A percentile compares a stretch with the other conserved stretches of the same genome.
Evolutionary conservation across 139 green algal genomes (phyloP).

Genomic region (Coelastrella sp.): DNA sequence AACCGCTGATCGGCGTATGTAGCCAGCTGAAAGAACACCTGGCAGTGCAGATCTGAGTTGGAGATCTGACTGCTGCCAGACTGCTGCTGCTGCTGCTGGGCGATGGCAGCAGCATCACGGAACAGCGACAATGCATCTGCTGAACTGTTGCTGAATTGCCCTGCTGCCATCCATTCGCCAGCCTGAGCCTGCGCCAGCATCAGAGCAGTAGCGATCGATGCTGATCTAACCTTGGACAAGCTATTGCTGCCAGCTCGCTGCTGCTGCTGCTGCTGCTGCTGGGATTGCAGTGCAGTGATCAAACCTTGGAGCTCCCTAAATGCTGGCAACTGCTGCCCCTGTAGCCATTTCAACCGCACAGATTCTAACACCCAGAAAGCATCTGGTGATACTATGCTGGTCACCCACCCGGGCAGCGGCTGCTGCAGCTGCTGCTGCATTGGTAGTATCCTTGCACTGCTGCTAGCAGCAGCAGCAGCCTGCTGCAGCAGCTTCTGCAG

Average conservation of each 20-base stretch:
- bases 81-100: conserved; percentile 17
- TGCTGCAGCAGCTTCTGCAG: conserved; percentile 26
- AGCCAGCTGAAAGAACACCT: conserved; percentile 81
- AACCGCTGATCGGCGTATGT: conserved; percentile 85
- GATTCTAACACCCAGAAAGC: conserved; percentile 78
- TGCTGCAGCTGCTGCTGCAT: neutral
- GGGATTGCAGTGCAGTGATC: conserved; percentile 31
- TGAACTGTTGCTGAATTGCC: conserved; percentile 21
- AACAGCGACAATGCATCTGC: conserved; percentile 19
- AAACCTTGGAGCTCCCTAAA: conserved; percentile 48
- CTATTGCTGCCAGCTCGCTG: conserved; percentile 14
- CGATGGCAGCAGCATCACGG: conserved; percentile 26
- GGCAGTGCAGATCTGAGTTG: conserved; percentile 47
- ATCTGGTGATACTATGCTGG: conserved; percentile 20
- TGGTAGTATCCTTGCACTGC: neutral
- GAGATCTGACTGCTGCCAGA: neutral
- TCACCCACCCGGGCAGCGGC: neutral
- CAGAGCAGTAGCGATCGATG: conserved; percentile 31
- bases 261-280: conserved; percentile 43
- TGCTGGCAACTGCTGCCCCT: conserved; percentile 70
- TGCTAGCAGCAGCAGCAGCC: conserved; percentile 24
- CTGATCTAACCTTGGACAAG: neutral
- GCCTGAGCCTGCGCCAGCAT: conserved; percentile 66
- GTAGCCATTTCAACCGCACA: conserved; percentile 86
- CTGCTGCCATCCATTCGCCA: conserved; percentile 70